Percentiles rank a stretch among this genome's conserved stretches.
phyloP scores from a whole-genome alignment of 2,329 filamentous ascomycete species.

The Aureobasidium sp. region DNA sequence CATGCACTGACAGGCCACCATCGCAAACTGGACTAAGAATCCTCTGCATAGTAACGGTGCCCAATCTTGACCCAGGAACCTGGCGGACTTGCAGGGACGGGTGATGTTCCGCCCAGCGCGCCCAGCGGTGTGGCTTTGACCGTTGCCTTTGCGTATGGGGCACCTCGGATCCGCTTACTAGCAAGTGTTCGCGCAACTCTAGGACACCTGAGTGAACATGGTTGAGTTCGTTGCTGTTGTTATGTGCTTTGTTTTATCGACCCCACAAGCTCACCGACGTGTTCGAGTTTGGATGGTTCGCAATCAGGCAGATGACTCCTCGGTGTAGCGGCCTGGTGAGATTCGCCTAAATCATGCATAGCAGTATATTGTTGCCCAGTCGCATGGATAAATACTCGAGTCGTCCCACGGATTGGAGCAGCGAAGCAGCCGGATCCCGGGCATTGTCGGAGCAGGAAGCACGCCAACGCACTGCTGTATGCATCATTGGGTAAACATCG shows the following conservation, averaged over 20 bases:
- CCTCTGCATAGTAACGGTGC: conserved; percentile 7
- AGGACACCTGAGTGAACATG: conserved; percentile 8
- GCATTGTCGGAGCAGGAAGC: conserved; percentile 4
- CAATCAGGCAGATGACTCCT: conserved; percentile 9
- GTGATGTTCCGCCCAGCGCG: conserved; percentile 4
- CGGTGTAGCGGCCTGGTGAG: background rate
- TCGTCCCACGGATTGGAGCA: background rate
- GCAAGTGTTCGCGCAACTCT: conserved; percentile 9
- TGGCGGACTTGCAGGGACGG: conserved; percentile 5
- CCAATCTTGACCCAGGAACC: conserved; percentile 13
- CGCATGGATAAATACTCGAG: background rate
- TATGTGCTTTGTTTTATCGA: conserved; percentile 2
- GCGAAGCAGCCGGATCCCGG: background rate
- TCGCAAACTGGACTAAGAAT: background rate
- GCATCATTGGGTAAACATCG: background rate
- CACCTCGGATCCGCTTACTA: conserved; percentile 12
- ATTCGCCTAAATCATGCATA: conserved; percentile 4
- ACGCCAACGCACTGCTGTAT: background rate
- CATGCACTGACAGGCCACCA: conserved; percentile 12
- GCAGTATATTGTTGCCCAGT: background rate
- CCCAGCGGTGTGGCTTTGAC: conserved; percentile 15
- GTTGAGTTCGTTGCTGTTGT: conserved; percentile 8
- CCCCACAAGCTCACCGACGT: conserved; percentile 4
- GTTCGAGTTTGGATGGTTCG: background rate
- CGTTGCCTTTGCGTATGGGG: conserved; percentile 7